A percentile compares a stretch with the other conserved stretches of the same genome.
phyloP scores from a whole-genome alignment of 2,329 filamentous ascomycete genomes.

The Aschersonia sp. region DNA sequence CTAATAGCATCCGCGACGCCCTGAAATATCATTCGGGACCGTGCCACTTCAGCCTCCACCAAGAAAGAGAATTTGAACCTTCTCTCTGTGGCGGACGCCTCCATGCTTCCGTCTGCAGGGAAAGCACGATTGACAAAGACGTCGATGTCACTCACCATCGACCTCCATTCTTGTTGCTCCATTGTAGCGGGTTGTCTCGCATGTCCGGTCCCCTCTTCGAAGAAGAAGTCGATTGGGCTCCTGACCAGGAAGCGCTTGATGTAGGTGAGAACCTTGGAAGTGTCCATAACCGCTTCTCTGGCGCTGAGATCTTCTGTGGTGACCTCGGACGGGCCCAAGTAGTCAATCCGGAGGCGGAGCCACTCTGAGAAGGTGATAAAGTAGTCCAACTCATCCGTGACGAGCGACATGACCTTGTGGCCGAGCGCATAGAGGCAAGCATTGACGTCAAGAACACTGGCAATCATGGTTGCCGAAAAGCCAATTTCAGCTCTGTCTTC shows the following conservation, averaged over 20 bases:
- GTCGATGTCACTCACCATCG: no score
- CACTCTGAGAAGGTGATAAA: conserved; percentile 71
- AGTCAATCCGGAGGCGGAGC: conserved; percentile 72
- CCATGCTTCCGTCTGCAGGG: no score
- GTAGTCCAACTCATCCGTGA: conserved; percentile 62
- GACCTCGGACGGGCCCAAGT: conserved; percentile 47
- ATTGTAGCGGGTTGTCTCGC: conserved; percentile 7
- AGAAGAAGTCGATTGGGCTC: conserved; percentile 50
- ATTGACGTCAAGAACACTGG: conserved; percentile 52
- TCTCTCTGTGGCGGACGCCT: conserved; percentile 19
- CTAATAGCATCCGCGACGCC: conserved; percentile 56
- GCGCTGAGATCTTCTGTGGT: conserved; percentile 59
- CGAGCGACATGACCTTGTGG: conserved; percentile 55
- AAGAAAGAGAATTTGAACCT: conserved; percentile 23
- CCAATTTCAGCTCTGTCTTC: conserved; percentile 51
- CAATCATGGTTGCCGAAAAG: conserved; percentile 48
- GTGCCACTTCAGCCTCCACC: conserved; percentile 17
- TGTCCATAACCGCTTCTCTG: conserved; percentile 62
- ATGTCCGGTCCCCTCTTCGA: conserved; percentile 34
- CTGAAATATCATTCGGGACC: conserved; percentile 47
- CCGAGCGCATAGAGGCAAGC: conserved; percentile 62
- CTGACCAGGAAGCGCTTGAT: conserved; percentile 54
- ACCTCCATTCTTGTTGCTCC: no score
- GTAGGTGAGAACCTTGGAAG: conserved; percentile 59
- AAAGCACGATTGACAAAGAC: no score